These are phyloP conservation scores for Saccharomycopsis amapae DNA, from an alignment of 805 yeast genomes.

Conservation along the genomic window DNA sequence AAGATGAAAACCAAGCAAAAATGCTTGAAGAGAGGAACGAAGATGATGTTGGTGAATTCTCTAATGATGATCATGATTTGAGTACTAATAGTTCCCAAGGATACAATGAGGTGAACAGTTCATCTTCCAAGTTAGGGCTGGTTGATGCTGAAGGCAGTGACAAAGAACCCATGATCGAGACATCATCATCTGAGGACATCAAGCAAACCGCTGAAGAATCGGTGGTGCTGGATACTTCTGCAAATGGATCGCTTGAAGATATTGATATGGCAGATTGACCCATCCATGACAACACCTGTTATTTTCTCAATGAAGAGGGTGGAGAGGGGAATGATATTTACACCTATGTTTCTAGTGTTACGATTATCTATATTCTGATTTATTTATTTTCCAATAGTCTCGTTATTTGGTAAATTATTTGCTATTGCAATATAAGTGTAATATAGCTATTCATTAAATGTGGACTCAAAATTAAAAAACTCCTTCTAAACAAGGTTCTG, in stretches of 20 bases:
- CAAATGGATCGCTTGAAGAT: neutral
- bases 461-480: too few species aligned
- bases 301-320: too few species aligned
- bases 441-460: too few species aligned
- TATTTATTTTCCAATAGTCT: too few species aligned
- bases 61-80: neutral
- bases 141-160: neutral
- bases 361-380: too few species aligned
- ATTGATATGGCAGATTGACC: conserved; percentile 1
- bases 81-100: neutral
- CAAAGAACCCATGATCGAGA: too few species aligned
- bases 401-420: too few species aligned
- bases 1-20: neutral
- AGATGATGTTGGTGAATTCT: neutral
- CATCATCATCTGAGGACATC: neutral
- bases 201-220: neutral
- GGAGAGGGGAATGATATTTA: too few species aligned
- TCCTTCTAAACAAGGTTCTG: too few species aligned
- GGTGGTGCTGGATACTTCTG: neutral
- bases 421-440: too few species aligned
- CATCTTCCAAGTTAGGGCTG: neutral
- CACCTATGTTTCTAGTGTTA: too few species aligned
- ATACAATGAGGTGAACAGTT: neutral
- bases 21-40: neutral
- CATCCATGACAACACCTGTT: too few species aligned